Percentiles rank a stretch among this genome's conserved stretches.
phyloP scores from a whole-genome alignment of 75 land plant genomes.

The Pinus taeda region DNA sequence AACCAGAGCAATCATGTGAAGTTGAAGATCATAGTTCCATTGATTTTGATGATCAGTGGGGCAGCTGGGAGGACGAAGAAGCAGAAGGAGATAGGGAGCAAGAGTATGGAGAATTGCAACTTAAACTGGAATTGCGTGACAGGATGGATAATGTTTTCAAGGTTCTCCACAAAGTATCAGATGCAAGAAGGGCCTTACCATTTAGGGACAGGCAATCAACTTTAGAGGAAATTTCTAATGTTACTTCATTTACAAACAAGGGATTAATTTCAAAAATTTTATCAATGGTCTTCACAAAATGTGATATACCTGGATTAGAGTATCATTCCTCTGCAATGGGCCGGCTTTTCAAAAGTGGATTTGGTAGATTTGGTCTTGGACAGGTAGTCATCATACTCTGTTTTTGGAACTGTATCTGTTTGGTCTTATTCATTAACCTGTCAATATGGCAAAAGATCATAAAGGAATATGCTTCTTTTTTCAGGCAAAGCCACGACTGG shows the following conservation, averaged over 20 bases:
- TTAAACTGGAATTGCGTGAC: constrained; percentile 83
- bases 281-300: constrained; percentile 46
- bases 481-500: constrained; percentile 86
- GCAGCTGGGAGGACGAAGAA: constrained; percentile 78
- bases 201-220: constrained; percentile 29
- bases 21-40: constrained; percentile 11
- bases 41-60: constrained; percentile 93
- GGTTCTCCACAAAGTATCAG: constrained; percentile 68
- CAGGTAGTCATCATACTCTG: constrained; percentile 44
- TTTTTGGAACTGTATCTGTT: constrained; percentile 7
- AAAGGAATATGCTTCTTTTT: constrained; percentile 7
- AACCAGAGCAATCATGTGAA: constrained; percentile 9
- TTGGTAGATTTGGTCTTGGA: constrained; percentile 94
- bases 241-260: constrained; percentile 33
- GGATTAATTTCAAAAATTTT: constrained; percentile 68
- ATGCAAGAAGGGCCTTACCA: constrained; percentile 42
- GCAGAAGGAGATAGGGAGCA: constrained; percentile 33
- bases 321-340: constrained; percentile 91
- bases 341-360: constrained; percentile 89
- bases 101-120: constrained; percentile 64
- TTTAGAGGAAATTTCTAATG: constrained; percentile 13
- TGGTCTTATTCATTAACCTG: background rate
- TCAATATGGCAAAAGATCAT: background rate
- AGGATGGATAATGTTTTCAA: constrained; percentile 74
- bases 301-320: constrained; percentile 80